phyloP scores from a whole-genome alignment of 768 basidiomycete genomes.

The Trametes maxima region DNA sequence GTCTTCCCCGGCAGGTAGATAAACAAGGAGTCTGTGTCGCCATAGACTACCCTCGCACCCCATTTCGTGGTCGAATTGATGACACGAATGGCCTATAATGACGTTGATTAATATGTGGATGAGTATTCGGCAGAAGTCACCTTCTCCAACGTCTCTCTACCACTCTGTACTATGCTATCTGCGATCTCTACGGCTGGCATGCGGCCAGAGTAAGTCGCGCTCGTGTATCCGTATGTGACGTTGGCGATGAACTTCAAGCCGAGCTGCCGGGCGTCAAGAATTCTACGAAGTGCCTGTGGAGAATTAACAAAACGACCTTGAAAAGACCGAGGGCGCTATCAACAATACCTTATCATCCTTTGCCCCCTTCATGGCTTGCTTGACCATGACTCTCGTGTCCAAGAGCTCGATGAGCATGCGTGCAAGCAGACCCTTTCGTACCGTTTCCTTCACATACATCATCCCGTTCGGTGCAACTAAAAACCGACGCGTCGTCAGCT shows the following conservation, averaged over 20 bases:
- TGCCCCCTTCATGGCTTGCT: slow-evolving; percentile 89
- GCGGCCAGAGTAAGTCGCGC: slow-evolving; percentile 91
- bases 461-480: slow-evolving; percentile 95
- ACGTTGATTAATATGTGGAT: not conserved
- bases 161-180: slow-evolving; percentile 96
- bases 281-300: slow-evolving; percentile 64
- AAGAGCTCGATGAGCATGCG: slow-evolving; percentile 93
- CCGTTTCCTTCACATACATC: slow-evolving; percentile 84
- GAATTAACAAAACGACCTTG: not conserved
- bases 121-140: slow-evolving; percentile 39
- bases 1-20: slow-evolving; percentile 89
- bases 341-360: slow-evolving; percentile 69
- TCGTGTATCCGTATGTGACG: slow-evolving; percentile 95
- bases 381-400: slow-evolving; percentile 97
- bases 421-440: slow-evolving; percentile 82
- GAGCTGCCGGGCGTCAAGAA: slow-evolving; percentile 90
- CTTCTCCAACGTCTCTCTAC: slow-evolving; percentile 94
- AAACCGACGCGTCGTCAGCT: not conserved
- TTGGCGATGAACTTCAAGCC: slow-evolving; percentile 94
- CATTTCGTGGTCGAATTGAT: slow-evolving; percentile 81
- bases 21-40: slow-evolving; percentile 97
- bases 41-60: slow-evolving; percentile 91
- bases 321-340: not conserved
- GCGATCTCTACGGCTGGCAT: slow-evolving; percentile 99
- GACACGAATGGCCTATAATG: slow-evolving; percentile 70